Conservation (phyloP, 2,329 filamentous ascomycete genomes). For the Paecilomyces variotii region DNA sequence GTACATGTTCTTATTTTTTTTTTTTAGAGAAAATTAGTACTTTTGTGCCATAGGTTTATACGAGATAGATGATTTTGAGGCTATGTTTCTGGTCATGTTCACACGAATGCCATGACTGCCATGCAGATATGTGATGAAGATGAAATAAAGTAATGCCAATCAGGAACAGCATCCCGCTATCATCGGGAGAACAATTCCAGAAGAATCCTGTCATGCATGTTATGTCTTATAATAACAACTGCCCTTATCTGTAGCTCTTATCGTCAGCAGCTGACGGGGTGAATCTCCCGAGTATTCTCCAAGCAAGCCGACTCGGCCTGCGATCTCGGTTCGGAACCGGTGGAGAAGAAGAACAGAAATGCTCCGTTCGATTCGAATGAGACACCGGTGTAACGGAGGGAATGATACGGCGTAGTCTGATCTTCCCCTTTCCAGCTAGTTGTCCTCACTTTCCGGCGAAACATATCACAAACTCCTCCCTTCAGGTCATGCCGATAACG, state of each 20-base stretch:
- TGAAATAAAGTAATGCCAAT: neutral
- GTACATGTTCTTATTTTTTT: neutral
- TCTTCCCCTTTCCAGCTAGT: no score
- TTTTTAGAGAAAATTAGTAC: neutral
- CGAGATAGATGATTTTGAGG: neutral
- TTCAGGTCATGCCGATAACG: neutral
- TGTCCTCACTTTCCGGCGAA: no score
- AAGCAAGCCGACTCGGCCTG: neutral
- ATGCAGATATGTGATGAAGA: neutral
- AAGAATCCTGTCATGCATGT: neutral
- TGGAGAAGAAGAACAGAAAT: neutral
- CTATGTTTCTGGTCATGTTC: neutral
- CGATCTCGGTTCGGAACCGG: neutral
- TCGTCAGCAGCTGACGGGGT: neutral
- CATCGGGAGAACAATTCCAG: neutral
- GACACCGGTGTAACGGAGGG: neutral
- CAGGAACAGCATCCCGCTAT: neutral
- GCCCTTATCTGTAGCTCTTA: neutral
- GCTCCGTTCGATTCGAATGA: neutral
- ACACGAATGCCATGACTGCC: neutral
- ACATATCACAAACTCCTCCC: neutral
- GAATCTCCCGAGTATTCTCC: neutral
- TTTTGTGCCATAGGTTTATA: neutral
- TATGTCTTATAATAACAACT: neutral
- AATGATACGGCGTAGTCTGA: no score